Percentiles rank a stretch among this genome's conserved stretches.
Evolutionary conservation across 345 rosid genomes (phyloP).

Genomic region (Pistacia atlantica): DNA sequence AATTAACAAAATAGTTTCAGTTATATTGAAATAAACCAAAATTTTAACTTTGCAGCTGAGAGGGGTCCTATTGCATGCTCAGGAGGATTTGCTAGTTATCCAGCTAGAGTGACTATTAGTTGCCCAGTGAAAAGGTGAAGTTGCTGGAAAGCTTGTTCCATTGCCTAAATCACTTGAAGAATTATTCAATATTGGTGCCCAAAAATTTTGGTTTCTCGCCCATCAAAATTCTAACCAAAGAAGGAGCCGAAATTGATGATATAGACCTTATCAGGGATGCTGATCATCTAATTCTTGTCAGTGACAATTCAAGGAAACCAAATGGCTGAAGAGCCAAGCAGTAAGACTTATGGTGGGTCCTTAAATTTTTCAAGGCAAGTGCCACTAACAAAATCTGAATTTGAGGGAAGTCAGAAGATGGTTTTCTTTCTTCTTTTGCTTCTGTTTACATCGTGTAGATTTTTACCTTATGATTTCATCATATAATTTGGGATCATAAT

Average conservation of each 20-base stretch:
- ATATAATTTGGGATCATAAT: too few relatives aligned
- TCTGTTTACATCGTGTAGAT: too few relatives aligned
- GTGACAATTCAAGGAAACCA: constrained; percentile 13
- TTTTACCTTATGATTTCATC: too few relatives aligned
- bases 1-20: too few relatives aligned
- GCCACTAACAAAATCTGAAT: background rate
- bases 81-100: constrained; percentile 19
- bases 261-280: too few relatives aligned
- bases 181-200: constrained; percentile 50
- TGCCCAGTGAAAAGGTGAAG: constrained; percentile 51
- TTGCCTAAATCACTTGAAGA: constrained; percentile 69
- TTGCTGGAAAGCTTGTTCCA: constrained; percentile 46
- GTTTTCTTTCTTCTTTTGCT: background rate
- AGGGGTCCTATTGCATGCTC: constrained; percentile 21
- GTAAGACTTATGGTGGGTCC: background rate
- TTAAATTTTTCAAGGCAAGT: background rate
- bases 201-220: constrained; percentile 49
- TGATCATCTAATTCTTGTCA: constrained; percentile 56
- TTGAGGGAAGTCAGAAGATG: background rate
- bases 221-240: constrained; percentile 48
- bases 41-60: constrained; percentile 36
- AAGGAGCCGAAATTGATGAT: too few relatives aligned
- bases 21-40: background rate
- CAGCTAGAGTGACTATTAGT: constrained; percentile 57
- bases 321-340: constrained; percentile 3